Conservation (phyloP, 1,139 yeast species). For the Protomyces lactucae-debilis region DNA sequence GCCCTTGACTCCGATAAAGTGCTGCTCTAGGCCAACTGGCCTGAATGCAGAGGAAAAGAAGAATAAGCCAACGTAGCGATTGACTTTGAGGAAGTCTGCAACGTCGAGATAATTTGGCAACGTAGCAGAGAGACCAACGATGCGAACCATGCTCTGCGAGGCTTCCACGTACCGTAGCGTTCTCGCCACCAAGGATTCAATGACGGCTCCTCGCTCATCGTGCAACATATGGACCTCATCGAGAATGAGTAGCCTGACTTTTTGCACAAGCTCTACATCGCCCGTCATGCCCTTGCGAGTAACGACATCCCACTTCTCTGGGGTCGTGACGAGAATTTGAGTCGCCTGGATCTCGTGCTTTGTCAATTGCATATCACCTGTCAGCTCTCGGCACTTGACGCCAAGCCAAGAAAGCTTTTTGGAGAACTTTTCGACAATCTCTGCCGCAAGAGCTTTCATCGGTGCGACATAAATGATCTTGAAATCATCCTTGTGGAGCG, state of each 20-base stretch:
- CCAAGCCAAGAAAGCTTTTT: constrained; percentile 79
- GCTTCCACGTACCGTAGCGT: constrained; percentile 92
- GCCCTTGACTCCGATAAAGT: constrained; percentile 79
- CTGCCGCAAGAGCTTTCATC: constrained; percentile 92
- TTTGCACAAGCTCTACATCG: constrained; percentile 78
- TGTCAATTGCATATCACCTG: constrained; percentile 96
- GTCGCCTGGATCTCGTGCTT: constrained; percentile 76
- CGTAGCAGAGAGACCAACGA: constrained; percentile 95
- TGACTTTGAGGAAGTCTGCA: constrained; percentile 90
- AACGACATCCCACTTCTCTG: constrained; percentile 99
- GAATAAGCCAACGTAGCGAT: constrained; percentile 83
- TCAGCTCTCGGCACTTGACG: constrained; percentile 76
- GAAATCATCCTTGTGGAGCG: constrained; percentile 73
- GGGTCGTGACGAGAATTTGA: constrained; percentile 91
- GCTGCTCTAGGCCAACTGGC: constrained; percentile 90
- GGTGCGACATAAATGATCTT: constrained; percentile 96
- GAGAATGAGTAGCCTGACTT: constrained; percentile 77
- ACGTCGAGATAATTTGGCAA: constrained; percentile 91
- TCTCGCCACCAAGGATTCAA: constrained; percentile 92
- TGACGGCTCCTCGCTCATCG: constrained; percentile 97
- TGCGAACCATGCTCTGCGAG: constrained; percentile 87
- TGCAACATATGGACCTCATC: constrained; percentile 96
- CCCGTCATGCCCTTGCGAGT: constrained; percentile 76
- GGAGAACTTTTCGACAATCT: constrained; percentile 85
- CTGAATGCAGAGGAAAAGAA: constrained; percentile 89